Conservation (phyloP, 2,329 filamentous ascomycete species). For the Colletotrichum sp. region DNA sequence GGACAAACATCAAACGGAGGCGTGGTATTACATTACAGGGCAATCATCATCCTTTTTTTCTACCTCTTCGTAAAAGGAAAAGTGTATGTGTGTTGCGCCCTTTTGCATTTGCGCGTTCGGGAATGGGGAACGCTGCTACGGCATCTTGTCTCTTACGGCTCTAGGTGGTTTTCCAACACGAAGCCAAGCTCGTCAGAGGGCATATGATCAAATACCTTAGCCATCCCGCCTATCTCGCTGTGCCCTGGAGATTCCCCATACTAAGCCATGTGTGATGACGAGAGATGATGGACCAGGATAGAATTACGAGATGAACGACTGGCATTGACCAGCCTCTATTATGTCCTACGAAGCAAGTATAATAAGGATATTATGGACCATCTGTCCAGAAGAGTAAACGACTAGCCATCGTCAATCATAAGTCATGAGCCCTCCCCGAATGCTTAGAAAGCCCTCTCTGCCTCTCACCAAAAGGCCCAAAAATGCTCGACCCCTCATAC, state of each 20-base stretch:
- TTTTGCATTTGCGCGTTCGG: slow-evolving; percentile 52
- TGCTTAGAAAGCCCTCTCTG: not conserved
- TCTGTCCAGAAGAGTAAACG: not conserved
- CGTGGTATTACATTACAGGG: slow-evolving; percentile 23
- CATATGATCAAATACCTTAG: slow-evolving; percentile 34
- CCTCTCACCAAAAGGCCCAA: not conserved
- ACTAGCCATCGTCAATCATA: not conserved
- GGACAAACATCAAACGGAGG: slow-evolving; percentile 21
- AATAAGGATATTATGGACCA: not conserved
- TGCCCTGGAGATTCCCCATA: slow-evolving; percentile 13
- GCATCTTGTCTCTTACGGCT: slow-evolving; percentile 27
- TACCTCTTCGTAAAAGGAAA: not conserved
- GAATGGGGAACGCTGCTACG: slow-evolving; percentile 49
- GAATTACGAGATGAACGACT: not conserved
- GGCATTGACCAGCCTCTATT: not conserved
- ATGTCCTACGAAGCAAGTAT: not conserved
- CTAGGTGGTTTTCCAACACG: slow-evolving; percentile 40
- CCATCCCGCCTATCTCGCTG: not conserved
- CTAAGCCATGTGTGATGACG: not conserved
- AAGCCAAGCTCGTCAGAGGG: slow-evolving; percentile 42
- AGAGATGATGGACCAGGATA: not conserved
- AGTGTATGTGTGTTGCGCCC: slow-evolving; percentile 10
- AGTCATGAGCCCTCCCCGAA: not conserved
- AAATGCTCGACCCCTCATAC: not conserved
- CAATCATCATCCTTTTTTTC: slow-evolving; percentile 21